phyloP scores from a whole-genome alignment of 2,329 filamentous ascomycete genomes.

The Cordyceps farinosa region DNA sequence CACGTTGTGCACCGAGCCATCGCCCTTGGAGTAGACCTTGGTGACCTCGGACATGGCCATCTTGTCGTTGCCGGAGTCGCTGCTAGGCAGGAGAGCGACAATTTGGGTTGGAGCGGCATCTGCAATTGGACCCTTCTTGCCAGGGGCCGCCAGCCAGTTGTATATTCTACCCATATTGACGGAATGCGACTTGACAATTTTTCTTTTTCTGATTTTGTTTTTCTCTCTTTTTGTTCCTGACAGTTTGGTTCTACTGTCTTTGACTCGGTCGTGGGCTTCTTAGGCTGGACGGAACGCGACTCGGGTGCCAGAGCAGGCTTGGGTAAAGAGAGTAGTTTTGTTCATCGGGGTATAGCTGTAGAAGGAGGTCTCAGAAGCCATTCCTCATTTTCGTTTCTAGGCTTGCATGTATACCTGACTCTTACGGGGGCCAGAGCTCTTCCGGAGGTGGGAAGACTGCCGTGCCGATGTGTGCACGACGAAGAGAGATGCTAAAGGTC shows the following conservation, averaged over 20 bases:
- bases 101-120: slow-evolving; percentile 17
- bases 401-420: slow-evolving; percentile 11
- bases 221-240: neutral
- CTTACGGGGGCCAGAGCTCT: slow-evolving; percentile 20
- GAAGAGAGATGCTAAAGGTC: neutral
- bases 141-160: slow-evolving; percentile 16
- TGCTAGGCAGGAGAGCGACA: neutral
- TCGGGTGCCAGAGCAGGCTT: neutral
- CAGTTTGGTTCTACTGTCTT: neutral
- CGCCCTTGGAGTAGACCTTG: slow-evolving; percentile 2
- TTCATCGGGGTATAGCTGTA: slow-evolving; percentile 1
- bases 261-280: neutral
- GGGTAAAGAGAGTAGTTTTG: neutral
- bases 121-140: slow-evolving; percentile 18
- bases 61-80: neutral
- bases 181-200: neutral
- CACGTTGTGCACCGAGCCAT: slow-evolving; percentile 17
- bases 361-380: neutral
- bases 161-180: slow-evolving; percentile 8
- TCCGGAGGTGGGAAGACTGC: slow-evolving; percentile 17
- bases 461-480: slow-evolving; percentile 10
- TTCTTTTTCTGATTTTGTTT: neutral
- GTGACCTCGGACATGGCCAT: neutral
- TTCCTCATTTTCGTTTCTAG: neutral
- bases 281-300: neutral